A percentile compares a stretch with the other conserved stretches of the same genome.
phyloP scores from a whole-genome alignment of 2,329 filamentous ascomycete genomes.

The Hypocreales sp. region DNA sequence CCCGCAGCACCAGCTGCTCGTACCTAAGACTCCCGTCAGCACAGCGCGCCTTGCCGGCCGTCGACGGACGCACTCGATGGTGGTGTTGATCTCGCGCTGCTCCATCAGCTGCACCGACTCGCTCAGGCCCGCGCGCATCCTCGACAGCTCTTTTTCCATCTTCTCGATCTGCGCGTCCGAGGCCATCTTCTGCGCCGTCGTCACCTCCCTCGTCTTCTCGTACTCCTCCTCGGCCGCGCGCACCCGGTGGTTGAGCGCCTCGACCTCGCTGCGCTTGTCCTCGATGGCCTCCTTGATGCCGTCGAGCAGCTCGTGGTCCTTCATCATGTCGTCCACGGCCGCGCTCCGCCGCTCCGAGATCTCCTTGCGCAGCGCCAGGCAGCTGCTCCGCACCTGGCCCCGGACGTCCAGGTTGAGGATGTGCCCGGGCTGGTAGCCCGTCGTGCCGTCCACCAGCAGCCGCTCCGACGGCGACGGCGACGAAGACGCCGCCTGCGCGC shows the following conservation, averaged over 20 bases:
- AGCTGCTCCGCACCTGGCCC: slow-evolving; percentile 63
- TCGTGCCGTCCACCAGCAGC: slow-evolving; percentile 64
- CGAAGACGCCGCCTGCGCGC: slow-evolving; percentile 27
- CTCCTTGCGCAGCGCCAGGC: slow-evolving; percentile 69
- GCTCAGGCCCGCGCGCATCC: slow-evolving; percentile 70
- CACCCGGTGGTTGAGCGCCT: slow-evolving; percentile 77
- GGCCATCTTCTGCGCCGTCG: slow-evolving; percentile 71
- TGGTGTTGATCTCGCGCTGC: slow-evolving; percentile 90
- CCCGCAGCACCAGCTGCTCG: slow-evolving; percentile 76
- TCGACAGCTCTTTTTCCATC: slow-evolving; percentile 95
- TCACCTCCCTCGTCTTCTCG: slow-evolving; percentile 79
- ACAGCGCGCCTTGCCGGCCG: slow-evolving; percentile 27
- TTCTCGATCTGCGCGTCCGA: slow-evolving; percentile 93
- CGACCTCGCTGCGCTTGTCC: slow-evolving; percentile 85
- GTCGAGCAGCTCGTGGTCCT: slow-evolving; percentile 84
- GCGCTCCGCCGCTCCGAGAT: slow-evolving; percentile 76
- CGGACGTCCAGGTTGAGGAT: slow-evolving; percentile 81
- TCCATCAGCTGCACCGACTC: slow-evolving; percentile 87
- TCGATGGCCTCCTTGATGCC: slow-evolving; percentile 94
- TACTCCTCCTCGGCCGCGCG: slow-evolving; percentile 85
- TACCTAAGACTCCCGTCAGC: slow-evolving; percentile 40
- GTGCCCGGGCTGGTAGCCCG: slow-evolving; percentile 80
- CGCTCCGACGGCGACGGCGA: slow-evolving; percentile 40
- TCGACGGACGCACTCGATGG: no score
- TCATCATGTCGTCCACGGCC: slow-evolving; percentile 81